Conservation (phyloP, 768 basidiomycete genomes). For the Stropharia rugosoannulata region DNA sequence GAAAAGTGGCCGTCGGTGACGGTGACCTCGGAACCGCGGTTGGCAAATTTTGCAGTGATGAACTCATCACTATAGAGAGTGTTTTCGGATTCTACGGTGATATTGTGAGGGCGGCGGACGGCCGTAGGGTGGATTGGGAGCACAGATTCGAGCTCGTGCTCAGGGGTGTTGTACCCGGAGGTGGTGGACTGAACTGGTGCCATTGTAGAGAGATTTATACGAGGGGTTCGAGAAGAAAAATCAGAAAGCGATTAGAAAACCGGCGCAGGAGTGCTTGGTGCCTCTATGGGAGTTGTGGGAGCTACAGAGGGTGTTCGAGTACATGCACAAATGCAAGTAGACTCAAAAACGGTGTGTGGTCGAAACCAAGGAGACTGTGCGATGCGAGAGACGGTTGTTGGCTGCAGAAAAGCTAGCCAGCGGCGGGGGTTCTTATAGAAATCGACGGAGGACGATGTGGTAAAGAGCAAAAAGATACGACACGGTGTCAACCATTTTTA, state of each 20-base stretch:
- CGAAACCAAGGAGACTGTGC: conserved; percentile 10
- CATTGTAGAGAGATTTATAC: conserved; percentile 40
- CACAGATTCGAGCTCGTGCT: conserved; percentile 66
- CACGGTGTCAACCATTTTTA: conserved; percentile 10
- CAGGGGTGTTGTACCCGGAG: conserved; percentile 74
- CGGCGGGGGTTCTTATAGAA: conserved; percentile 16
- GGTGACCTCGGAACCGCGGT: conserved; percentile 74
- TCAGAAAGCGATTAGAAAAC: conserved; percentile 55
- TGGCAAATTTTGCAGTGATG: conserved; percentile 80
- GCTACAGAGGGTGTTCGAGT: conserved; percentile 91
- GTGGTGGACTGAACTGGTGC: conserved; percentile 46
- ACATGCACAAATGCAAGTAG: conserved; percentile 73
- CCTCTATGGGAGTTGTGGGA: conserved; percentile 89
- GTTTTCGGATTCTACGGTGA: conserved; percentile 81
- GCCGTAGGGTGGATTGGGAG: conserved; percentile 84
- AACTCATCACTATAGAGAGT: conserved; percentile 78
- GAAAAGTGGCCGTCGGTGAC: conserved; percentile 73
- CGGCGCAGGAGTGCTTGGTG: conserved; percentile 76
- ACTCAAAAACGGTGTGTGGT: conserved; percentile 20
- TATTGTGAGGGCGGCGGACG: conserved; percentile 69
- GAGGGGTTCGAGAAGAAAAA: conserved; percentile 26
- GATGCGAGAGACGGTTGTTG: conserved; percentile 3
- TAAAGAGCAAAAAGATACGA: conserved; percentile 6
- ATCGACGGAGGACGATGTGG: conserved; percentile 3
- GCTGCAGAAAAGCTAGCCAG: conserved; percentile 1